Conservation (phyloP, 805 yeast genomes). For the Brettanomyces anomalus region DNA sequence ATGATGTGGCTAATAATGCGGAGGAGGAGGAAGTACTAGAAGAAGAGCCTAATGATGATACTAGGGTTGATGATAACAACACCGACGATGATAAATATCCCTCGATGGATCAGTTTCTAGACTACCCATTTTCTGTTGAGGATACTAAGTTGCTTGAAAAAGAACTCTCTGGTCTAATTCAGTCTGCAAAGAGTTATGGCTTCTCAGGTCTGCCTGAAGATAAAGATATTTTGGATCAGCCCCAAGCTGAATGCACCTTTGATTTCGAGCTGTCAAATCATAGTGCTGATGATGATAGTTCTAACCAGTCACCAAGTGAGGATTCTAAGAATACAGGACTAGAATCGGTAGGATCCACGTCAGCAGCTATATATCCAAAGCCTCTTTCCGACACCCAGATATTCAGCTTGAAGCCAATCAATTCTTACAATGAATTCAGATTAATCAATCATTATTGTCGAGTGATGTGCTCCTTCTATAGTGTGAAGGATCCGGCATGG, state of each 20-base stretch:
- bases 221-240: not conserved
- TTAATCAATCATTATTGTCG: not conserved
- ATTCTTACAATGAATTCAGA: slow-evolving; percentile 1
- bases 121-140: not conserved
- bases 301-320: not conserved
- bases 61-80: no score
- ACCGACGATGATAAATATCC: no score
- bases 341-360: not conserved
- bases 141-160: not conserved
- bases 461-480: not conserved
- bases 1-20: no score
- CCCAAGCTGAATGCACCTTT: not conserved
- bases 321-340: not conserved
- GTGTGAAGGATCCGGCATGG: slow-evolving; percentile 2
- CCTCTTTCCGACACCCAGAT: not conserved
- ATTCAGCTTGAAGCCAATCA: not conserved
- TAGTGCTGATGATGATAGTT: not conserved
- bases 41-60: no score
- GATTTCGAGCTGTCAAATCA: not conserved
- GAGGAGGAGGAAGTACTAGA: no score
- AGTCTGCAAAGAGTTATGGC: slow-evolving; percentile 1
- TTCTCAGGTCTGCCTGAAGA: not conserved
- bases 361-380: not conserved
- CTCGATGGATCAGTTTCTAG: not conserved
- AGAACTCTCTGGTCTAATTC: not conserved